A percentile compares a stretch with the other conserved stretches of the same genome.
Conservation (phyloP, 768 basidiomycete species). For the Saitozyma podzolica region DNA sequence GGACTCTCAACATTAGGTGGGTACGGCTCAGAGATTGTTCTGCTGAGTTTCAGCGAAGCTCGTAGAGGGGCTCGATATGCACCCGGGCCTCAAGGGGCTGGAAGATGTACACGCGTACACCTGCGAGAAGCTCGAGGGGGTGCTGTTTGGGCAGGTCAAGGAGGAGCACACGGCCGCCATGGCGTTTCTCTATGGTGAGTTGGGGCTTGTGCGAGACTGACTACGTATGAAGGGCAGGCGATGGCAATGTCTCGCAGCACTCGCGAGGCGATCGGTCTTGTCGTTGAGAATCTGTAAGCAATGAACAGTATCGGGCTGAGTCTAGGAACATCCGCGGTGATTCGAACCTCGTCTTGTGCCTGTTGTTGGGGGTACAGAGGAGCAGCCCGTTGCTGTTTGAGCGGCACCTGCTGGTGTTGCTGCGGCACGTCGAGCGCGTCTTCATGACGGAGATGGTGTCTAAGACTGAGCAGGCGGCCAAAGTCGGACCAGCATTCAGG, state of each 20-base stretch:
- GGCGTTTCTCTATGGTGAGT: conserved; percentile 27
- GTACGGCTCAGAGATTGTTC: too few species aligned
- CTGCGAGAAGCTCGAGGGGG: conserved; percentile 28
- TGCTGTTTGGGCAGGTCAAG: not conserved
- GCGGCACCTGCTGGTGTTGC: conserved; percentile 26
- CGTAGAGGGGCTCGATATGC: conserved; percentile 37
- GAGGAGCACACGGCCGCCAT: conserved; percentile 13
- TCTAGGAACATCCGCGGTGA: conserved; percentile 3
- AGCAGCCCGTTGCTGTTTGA: conserved; percentile 27
- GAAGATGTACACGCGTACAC: conserved; percentile 36
- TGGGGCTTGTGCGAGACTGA: not conserved
- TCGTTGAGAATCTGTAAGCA: conserved; percentile 38
- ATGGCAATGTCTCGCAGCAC: conserved; percentile 35
- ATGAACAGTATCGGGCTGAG: not conserved
- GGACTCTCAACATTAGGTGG: too few species aligned
- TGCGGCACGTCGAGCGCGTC: conserved; percentile 29
- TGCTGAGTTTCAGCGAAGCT: conserved; percentile 25
- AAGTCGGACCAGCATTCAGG: conserved; percentile 20
- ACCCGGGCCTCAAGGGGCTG: conserved; percentile 34
- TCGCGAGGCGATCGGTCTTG: conserved; percentile 27
- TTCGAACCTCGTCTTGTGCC: conserved; percentile 30
- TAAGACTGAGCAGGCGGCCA: too few species aligned
- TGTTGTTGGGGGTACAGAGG: conserved; percentile 34
- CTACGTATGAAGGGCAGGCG: conserved; percentile 25
- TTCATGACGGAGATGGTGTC: too few species aligned